Base-by-base conservation (phyloP, 1,139 yeast species). In the Sugiyamaella xylanicola region DNA sequence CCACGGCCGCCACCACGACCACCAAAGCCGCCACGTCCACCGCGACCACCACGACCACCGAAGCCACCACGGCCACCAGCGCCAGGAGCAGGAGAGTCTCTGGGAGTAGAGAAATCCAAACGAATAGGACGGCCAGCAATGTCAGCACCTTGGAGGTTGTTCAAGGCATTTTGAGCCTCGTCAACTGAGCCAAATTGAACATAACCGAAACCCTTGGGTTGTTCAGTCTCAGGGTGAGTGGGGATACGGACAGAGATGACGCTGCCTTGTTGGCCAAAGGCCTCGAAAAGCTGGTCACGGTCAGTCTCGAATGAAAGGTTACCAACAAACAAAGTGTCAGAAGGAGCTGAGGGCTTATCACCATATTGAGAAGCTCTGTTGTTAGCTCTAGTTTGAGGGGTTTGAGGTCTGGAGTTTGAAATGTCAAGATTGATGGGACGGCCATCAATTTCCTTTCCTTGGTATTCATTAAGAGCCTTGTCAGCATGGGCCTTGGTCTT, bases 151-250 rank as follows among this genome's bases (percentile, higher is more conserved):
- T 89, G 88, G 75, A 92, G 77, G 58, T 87, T 92, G 63, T 87
- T 92, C 64, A 88, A 77, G 58, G 98, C 98, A 61, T 85, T 82
- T 77, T 87, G 84, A 65, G 99, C 98, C 72, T 90, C 96, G 52
- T 92, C 98, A 63, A 87, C 78, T 56, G 86, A 80, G 43, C 87
- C 79, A 73, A 83, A 92, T 79, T 93, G 98, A 59, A 93, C 96
- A 76, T 93, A 93, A 65, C 98, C 99, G 78, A 93, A 93, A 65
- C 99, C 99, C 83, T 93, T 93, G 74, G 96, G 96, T 78, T 92
- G 97, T 74, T 91, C 96, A 64, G 98, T 91, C 75, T 92, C 98
- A 71, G 97, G 98, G 77, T 92, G 95, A 51, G 98, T 92, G 74
- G 99, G 99, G 67, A 93, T 79, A 80, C 99, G 86, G 68, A 92